Conservation (phyloP, 768 basidiomycete genomes). For the Auriculariales sp. region DNA sequence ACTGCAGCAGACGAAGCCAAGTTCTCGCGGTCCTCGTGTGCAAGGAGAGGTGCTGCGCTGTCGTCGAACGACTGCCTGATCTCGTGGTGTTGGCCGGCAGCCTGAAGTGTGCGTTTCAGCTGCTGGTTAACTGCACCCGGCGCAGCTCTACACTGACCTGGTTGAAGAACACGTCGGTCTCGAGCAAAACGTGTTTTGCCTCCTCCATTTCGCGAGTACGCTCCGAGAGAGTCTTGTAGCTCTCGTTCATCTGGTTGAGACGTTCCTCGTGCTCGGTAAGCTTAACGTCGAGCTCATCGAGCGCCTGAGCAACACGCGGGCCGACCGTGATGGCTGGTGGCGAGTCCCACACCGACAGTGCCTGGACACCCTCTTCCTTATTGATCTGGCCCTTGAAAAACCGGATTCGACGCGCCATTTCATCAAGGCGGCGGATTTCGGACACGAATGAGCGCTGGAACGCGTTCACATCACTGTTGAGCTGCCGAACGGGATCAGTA, state of each 20-base stretch:
- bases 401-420: conserved; percentile 87
- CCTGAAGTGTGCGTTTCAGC: conserved; percentile 28
- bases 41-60: conserved; percentile 76
- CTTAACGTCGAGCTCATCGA: conserved; percentile 84
- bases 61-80: conserved; percentile 88
- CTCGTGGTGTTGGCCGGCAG: conserved; percentile 61
- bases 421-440: conserved; percentile 88
- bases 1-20: conserved; percentile 34
- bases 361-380: conserved; percentile 70
- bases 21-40: conserved; percentile 75
- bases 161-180: conserved; percentile 94
- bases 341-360: conserved; percentile 74
- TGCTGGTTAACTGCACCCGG: not conserved
- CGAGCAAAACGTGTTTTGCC: conserved; percentile 83
- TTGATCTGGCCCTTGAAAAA: conserved; percentile 81
- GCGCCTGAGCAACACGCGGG: conserved; percentile 81
- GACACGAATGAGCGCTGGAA: conserved; percentile 98
- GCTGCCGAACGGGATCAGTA: conserved; percentile 26
- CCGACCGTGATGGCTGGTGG: conserved; percentile 79
- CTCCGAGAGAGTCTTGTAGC: conserved; percentile 78
- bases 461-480: conserved; percentile 89
- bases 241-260: conserved; percentile 80
- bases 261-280: conserved; percentile 77
- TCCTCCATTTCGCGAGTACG: conserved; percentile 79
- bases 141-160: conserved; percentile 33